Evolutionary conservation across 306 rosid genomes (phyloP).

Genomic region (Medicago lupulina): DNA sequence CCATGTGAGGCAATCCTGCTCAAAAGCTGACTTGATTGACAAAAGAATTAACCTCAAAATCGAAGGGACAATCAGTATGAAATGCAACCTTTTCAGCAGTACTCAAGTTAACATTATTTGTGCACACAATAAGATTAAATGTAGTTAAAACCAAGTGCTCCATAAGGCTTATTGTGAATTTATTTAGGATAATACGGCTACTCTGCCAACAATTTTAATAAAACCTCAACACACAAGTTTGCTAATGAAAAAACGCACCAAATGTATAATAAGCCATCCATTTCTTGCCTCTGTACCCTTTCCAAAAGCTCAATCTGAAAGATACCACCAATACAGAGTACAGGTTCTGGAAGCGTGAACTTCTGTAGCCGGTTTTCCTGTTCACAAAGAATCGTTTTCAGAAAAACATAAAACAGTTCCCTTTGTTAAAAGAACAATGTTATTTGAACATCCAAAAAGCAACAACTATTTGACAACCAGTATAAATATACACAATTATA

Average conservation of each 20-base stretch:
- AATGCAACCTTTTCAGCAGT: constrained; percentile 2
- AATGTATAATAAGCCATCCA: constrained; percentile 79
- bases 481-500: too few relatives aligned
- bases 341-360: constrained; percentile 88
- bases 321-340: constrained; percentile 89
- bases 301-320: constrained; percentile 91
- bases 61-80: not conserved
- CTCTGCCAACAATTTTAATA: constrained; percentile 31
- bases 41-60: not conserved
- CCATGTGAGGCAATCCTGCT: not conserved
- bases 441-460: too few relatives aligned
- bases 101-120: constrained; percentile 11
- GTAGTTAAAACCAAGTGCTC: constrained; percentile 22
- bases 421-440: not conserved
- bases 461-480: too few relatives aligned
- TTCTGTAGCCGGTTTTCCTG: constrained; percentile 75
- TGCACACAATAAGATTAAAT: constrained; percentile 10
- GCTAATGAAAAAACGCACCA: constrained; percentile 60
- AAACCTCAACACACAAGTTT: constrained; percentile 22
- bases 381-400: constrained; percentile 36
- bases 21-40: constrained; percentile 1
- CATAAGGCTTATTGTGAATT: constrained; percentile 12
- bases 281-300: constrained; percentile 88
- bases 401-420: constrained; percentile 22
- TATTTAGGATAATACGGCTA: not conserved